Percentiles rank a stretch among this genome's conserved stretches.
These are phyloP conservation scores for Byssochlamys sp. DNA, from an alignment of 2,329 filamentous ascomycete genomes.

Conservation along the genomic window DNA sequence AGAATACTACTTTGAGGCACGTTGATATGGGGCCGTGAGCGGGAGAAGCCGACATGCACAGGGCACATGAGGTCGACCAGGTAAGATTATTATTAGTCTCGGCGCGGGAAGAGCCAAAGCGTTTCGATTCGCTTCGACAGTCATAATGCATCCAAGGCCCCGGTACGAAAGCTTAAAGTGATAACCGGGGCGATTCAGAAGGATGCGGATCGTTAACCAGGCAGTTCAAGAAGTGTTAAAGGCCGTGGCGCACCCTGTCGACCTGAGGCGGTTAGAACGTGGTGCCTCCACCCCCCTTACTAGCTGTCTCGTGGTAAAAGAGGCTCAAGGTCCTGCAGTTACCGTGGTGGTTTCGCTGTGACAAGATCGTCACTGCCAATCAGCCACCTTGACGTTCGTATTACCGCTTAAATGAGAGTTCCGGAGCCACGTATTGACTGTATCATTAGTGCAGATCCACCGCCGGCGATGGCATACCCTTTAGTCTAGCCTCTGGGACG, in stretches of 20 bases:
- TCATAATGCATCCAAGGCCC: conserved; percentile 1
- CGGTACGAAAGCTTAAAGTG: conserved; percentile 2
- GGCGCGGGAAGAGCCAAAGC: not conserved
- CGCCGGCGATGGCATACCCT: not conserved
- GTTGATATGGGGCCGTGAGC: conserved; percentile 2
- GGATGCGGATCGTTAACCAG: not conserved
- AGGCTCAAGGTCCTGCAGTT: not conserved
- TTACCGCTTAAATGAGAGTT: not conserved
- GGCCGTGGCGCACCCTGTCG: not conserved
- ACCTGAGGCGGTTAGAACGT: not conserved
- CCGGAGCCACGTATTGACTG: not conserved
- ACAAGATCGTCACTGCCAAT: not conserved
- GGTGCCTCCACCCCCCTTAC: not conserved
- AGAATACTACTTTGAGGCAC: not conserved
- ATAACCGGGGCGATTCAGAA: conserved; percentile 1
- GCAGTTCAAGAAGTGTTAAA: not conserved
- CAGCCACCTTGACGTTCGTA: not conserved
- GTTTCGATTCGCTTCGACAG: conserved; percentile 1
- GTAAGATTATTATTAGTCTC: conserved; percentile 1
- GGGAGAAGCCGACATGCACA: conserved; percentile 3
- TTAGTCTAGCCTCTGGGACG: not conserved
- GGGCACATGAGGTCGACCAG: conserved; percentile 10
- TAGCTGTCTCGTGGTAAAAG: not conserved
- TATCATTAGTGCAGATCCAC: conserved; percentile 2
- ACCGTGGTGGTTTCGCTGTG: not conserved